A percentile compares a stretch with the other conserved stretches of the same genome.
These are phyloP conservation scores for Chionographis japonica DNA, from an alignment of 106 monocot genomes.

Conservation along the genomic window DNA sequence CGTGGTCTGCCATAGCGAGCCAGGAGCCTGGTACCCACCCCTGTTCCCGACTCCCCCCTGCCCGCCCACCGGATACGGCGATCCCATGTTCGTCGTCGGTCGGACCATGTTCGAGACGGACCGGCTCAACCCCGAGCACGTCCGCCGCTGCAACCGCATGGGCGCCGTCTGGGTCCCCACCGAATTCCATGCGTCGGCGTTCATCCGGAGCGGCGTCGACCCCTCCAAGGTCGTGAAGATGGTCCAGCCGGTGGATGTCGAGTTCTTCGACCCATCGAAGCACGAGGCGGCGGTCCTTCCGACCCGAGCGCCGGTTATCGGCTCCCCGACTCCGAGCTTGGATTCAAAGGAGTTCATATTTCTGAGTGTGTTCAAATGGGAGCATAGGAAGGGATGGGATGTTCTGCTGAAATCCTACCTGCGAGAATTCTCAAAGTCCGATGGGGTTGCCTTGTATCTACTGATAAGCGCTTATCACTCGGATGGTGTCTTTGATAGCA, in stretches of 20 bases:
- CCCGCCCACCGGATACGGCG: constrained; percentile 49
- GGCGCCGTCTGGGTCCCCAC: constrained; percentile 64
- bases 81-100: constrained; percentile 39
- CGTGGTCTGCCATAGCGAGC: constrained; percentile 73
- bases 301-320: constrained; percentile 3
- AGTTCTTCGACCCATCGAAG: constrained; percentile 57
- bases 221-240: constrained; percentile 40
- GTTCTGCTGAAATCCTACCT: constrained; percentile 44
- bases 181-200: constrained; percentile 41
- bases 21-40: constrained; percentile 63
- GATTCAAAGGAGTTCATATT: constrained; percentile 22
- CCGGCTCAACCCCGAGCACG: constrained; percentile 44
- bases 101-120: constrained; percentile 80
- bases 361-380: constrained; percentile 73
- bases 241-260: constrained; percentile 52
- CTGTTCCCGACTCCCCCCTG: constrained; percentile 49
- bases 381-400: constrained; percentile 68
- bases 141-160: constrained; percentile 49
- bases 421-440: constrained; percentile 28
- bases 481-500: constrained; percentile 24
- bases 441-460: constrained; percentile 33
- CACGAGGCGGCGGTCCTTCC: constrained; percentile 20
- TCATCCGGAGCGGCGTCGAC: constrained; percentile 44
- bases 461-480: constrained; percentile 52
- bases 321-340: neutral